Base-by-base conservation (phyloP, 805 yeast genomes). In the Wickerhamiella nectarea region DNA sequence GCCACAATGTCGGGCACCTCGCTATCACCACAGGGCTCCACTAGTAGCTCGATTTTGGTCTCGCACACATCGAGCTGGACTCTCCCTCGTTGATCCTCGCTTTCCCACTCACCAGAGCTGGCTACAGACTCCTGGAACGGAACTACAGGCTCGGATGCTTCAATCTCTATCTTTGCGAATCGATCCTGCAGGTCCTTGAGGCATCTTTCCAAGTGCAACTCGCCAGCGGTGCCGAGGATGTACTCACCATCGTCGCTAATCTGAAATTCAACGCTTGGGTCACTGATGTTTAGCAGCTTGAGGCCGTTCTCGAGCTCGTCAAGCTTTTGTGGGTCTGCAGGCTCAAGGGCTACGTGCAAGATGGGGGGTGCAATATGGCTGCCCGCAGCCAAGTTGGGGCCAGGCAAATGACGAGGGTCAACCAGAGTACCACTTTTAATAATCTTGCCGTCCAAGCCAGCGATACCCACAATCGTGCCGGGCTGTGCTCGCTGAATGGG, bases 191-290 rank as follows among this genome's bases (percentile, higher is more conserved):
- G 65, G 63, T 91, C 99, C 56, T 85, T 86, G 51, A 91, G 61
- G 61, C 98, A 91, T 56, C 98, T 73, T 56, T 91, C 99, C 34
- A 91, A 67, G 66, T 91, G 99, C 49, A 91, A 68, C 61, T 91
- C 98, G 40, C 99, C 99, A 8, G 98, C 95, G 8, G 94, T 87
- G 36, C 94, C 84, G 52, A 91, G 67, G 50, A 91, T 86, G 52
- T 83, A 82, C 61, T 91, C 99, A 46, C 99, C 99, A 7, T 78
- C 76, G 46, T 84, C 95, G 54, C 83, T 87, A 35, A 85, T 68
- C 54, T 74, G 80, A 45, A 87, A 80, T 53, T 84, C 85, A 17
- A 87, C 93, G 54, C 95, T 89, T 1, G 99, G 96, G 61, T 91
- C 99, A 0, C 96, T 89, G 52, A 78, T 79, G 43, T 87, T 77